A percentile compares a stretch with the other conserved stretches of the same genome.
These are phyloP conservation scores for Epichloe hybrida DNA, from an alignment of 2,329 filamentous ascomycete genomes.

Conservation along the genomic window DNA sequence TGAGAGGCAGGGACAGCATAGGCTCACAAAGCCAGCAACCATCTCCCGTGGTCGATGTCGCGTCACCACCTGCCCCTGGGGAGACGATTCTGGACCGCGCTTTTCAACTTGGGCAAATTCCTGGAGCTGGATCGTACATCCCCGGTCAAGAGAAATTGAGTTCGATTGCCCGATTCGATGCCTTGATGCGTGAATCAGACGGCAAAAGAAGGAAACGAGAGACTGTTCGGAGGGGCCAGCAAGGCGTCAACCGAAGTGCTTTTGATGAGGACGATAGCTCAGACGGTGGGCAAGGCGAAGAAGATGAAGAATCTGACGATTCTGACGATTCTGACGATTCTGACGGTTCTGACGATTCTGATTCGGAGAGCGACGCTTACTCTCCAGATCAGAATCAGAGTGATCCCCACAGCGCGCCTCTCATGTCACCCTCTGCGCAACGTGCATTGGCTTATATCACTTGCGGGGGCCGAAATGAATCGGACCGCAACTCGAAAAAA, in stretches of 20 bases:
- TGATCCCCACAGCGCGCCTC: constrained; percentile 7
- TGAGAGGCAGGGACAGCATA: constrained; percentile 39
- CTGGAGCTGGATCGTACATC: constrained; percentile 40
- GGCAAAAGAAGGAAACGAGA: constrained; percentile 31
- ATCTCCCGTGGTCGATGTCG: constrained; percentile 25
- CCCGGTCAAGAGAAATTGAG: constrained; percentile 50
- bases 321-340: constrained; percentile 21
- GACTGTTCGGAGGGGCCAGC: constrained; percentile 18
- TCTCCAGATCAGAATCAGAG: constrained; percentile 18
- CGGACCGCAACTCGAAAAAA: constrained; percentile 14
- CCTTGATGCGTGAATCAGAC: constrained; percentile 49
- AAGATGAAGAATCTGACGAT: constrained; percentile 19
- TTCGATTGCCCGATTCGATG: constrained; percentile 52
- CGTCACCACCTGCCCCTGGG: constrained; percentile 39
- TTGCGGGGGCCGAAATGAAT: constrained; percentile 24
- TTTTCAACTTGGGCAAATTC: constrained; percentile 49
- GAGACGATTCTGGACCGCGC: constrained; percentile 56
- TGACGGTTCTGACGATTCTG: constrained; percentile 26
- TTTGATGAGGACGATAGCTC: constrained; percentile 38
- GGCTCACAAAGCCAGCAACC: constrained; percentile 32
- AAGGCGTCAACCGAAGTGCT: constrained; percentile 29
- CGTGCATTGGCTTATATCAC: constrained; percentile 38
- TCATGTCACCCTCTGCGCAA: constrained; percentile 34
- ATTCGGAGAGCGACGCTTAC: constrained; percentile 27
- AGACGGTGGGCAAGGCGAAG: constrained; percentile 21